These are phyloP conservation scores for Penicillium antarcticum DNA, from an alignment of 495 filamentous ascomycete genomes.

Conservation along the genomic window DNA sequence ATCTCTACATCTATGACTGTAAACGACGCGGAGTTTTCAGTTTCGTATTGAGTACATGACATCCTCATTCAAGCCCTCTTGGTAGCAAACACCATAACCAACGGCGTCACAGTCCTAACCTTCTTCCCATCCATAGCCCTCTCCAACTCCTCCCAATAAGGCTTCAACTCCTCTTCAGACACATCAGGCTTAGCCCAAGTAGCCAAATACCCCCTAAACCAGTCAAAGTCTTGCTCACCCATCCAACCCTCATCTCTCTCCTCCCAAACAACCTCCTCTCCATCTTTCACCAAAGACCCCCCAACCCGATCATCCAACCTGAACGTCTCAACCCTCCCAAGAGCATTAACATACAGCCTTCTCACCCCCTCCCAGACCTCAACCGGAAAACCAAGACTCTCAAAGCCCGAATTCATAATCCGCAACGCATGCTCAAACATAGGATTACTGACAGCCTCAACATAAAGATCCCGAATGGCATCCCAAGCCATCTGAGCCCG, in stretches of 20 bases:
- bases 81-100: constrained; percentile 5
- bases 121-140: constrained; percentile 4
- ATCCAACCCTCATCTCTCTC: neutral
- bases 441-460: neutral
- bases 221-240: constrained; percentile 2
- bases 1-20: too few species aligned
- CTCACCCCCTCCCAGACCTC: neutral
- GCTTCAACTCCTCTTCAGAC: neutral
- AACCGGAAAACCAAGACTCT: neutral
- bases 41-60: too few species aligned
- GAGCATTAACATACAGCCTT: constrained; percentile 3
- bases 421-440: constrained; percentile 3
- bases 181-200: constrained; percentile 4
- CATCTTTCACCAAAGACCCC: neutral
- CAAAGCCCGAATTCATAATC: neutral
- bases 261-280: constrained; percentile 2
- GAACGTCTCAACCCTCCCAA: neutral
- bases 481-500: neutral
- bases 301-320: neutral
- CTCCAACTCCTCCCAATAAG: constrained; percentile 3
- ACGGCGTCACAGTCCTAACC: neutral
- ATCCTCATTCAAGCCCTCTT: neutral
- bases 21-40: too few species aligned
- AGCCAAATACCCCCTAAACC: constrained; percentile 2
- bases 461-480: neutral